Base-by-base conservation (phyloP, 257 asterid genomes). In the Eustoma russellianum region DNA sequence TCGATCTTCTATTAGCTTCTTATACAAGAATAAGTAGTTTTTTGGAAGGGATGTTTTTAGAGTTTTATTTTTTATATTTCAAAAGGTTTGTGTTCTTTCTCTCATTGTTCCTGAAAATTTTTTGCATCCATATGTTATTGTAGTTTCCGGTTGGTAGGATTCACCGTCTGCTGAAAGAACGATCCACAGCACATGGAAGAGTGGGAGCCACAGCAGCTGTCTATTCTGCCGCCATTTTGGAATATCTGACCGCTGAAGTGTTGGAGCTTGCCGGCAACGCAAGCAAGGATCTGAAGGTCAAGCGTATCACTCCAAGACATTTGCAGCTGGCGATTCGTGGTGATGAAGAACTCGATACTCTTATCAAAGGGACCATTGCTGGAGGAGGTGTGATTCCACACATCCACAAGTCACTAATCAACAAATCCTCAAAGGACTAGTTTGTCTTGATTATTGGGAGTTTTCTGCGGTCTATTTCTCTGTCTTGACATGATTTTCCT, bases 181-280 rank as follows among this genome's bases (percentile, higher is more conserved):
- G 77, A 40, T 66, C 77, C 47, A 56, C 59, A 2, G 77, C 77
- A 5, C 61, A 71, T 57, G 77, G 77, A 17, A 66, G 77, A 61
- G 77, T 71, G 13, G 77, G 77, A 14, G 73, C 77, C 16, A 66
- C 77, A n/a, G 76, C 76, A 17, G 76, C 76, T 33, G 76, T 70
- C 17, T 70, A 70, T 58, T 61, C 76, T n/a, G 76, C 76, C 17
- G 76, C 76, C 46, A 70, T 70, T 55, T 45, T 70, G 68, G 76
- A 70, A 52, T 70, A 70, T 61, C 41, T 70, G 62, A 70, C 76
- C 7, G 76, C 76, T 1, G 76, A 70, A 52, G 76, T 70, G 35
- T 56, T 70, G 62, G 76, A 70, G 65, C 56, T 70, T 44, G 76
- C 76, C 52, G 76, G 76, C 41, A 70, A 70, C 12, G 76, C 76